A percentile compares a stretch with the other conserved stretches of the same genome.
These are phyloP conservation scores for Teratosphaeriaceae sp. DNA, from an alignment of 2,329 filamentous ascomycete species.

Conservation along the genomic window DNA sequence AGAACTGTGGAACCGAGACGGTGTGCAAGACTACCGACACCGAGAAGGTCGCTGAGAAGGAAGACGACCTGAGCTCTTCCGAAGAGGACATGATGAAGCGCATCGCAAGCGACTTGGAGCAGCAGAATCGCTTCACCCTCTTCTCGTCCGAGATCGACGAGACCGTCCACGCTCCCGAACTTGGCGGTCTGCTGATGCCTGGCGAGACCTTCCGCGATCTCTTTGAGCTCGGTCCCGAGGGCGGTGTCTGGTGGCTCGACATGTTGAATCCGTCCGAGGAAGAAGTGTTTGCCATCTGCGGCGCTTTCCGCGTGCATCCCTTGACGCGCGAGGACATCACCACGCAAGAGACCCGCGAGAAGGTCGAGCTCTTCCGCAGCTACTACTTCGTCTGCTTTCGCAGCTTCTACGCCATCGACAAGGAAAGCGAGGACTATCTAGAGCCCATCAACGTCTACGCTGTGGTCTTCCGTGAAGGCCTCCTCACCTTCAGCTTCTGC, in stretches of 20 bases:
- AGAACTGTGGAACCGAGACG: conserved; percentile 26
- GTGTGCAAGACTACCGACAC: conserved; percentile 25
- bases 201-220: conserved; percentile 85
- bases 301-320: conserved; percentile 91
- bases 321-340: conserved; percentile 94
- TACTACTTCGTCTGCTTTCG: conserved; percentile 99
- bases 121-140: conserved; percentile 81
- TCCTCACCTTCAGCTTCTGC: conserved; percentile 88
- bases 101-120: conserved; percentile 19
- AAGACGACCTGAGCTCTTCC: conserved; percentile 29
- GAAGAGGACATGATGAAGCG: conserved; percentile 19
- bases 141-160: conserved; percentile 94
- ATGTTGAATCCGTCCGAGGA: conserved; percentile 84
- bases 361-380: conserved; percentile 93
- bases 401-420: conserved; percentile 80
- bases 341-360: conserved; percentile 92
- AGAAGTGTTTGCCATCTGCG: conserved; percentile 80
- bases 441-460: conserved; percentile 97
- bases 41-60: conserved; percentile 34
- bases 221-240: conserved; percentile 62
- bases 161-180: conserved; percentile 82
- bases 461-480: conserved; percentile 91
- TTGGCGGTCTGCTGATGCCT: conserved; percentile 81
- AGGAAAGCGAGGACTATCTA: conserved; percentile 72
- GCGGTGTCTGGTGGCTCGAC: conserved; percentile 98